A percentile compares a stretch with the other conserved stretches of the same genome.
Evolutionary conservation across 371 early-diverging fungal species (phyloP).

Genomic region (Dipsacomyces acuminosporus): DNA sequence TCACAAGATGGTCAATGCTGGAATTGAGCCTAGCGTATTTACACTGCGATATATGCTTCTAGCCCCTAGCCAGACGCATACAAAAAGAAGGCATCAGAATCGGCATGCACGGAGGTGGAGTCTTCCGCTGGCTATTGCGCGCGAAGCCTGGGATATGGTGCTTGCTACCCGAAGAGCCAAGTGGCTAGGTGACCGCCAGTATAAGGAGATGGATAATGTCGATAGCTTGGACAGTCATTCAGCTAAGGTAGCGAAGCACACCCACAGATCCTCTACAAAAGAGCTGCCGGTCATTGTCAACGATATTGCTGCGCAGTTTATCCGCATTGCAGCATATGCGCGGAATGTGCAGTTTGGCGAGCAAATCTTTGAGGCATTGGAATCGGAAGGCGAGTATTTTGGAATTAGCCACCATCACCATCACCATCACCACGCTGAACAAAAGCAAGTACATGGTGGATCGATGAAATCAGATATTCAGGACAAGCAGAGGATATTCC

Average conservation of each 20-base stretch:
- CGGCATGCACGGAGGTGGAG: constrained; percentile 22
- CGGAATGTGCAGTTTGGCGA: constrained; percentile 32
- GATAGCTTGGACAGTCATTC: no score
- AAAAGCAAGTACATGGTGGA: not conserved
- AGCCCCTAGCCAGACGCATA: constrained; percentile 9
- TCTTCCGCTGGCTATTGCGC: constrained; percentile 25
- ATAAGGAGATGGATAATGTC: not conserved
- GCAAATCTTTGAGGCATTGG: constrained; percentile 30
- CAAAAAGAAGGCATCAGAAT: not conserved
- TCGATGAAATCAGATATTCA: no score
- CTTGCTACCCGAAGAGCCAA: constrained; percentile 11
- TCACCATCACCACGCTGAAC: no score
- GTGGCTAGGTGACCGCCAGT: constrained; percentile 11
- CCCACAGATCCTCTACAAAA: not conserved
- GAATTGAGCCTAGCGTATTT: constrained; percentile 25
- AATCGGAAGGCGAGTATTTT: constrained; percentile 19
- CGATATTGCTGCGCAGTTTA: constrained; percentile 35
- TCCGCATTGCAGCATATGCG: constrained; percentile 32
- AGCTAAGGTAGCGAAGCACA: no score
- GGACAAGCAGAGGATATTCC: constrained; percentile 9
- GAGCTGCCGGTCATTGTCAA: constrained; percentile 32
- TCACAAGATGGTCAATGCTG: constrained; percentile 14
- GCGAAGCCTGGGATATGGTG: constrained; percentile 19
- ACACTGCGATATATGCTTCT: constrained; percentile 26
- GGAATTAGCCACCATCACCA: constrained; percentile 8